Evolutionary conservation across 23 red algal genomes (phyloP).

Genomic region (Gracilaria gracilis): DNA sequence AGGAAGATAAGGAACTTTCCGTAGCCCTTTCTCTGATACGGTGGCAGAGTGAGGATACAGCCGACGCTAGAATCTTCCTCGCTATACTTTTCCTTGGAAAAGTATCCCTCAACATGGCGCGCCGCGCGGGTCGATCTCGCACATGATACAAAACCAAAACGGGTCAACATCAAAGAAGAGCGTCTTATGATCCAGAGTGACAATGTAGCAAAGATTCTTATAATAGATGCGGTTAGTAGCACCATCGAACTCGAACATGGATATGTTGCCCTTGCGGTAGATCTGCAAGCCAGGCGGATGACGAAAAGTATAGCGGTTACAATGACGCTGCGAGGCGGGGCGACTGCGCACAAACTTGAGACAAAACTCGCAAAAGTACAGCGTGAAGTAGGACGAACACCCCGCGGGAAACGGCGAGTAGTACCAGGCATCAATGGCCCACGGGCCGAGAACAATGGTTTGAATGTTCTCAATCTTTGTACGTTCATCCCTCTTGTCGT

Average conservation of each 20-base stretch:
- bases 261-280: slow-evolving; percentile 91
- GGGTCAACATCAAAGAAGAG: slow-evolving; percentile 99
- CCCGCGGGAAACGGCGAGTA: slow-evolving; percentile 95
- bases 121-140: slow-evolving; percentile 86
- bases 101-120: slow-evolving; percentile 97
- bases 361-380: slow-evolving; percentile 98
- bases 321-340: slow-evolving; percentile 75
- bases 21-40: slow-evolving; percentile 97
- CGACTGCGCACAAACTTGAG: slow-evolving; percentile 84
- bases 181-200: slow-evolving; percentile 99
- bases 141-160: slow-evolving; percentile 99
- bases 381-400: slow-evolving; percentile 69
- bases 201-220: slow-evolving; percentile 98
- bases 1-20: slow-evolving; percentile 99
- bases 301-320: slow-evolving; percentile 63
- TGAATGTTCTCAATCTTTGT: slow-evolving; percentile 97
- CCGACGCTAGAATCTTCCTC: slow-evolving; percentile 99
- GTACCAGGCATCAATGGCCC: slow-evolving; percentile 97
- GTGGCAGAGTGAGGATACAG: slow-evolving; percentile 96
- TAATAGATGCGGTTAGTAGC: slow-evolving; percentile 92
- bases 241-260: slow-evolving; percentile 96
- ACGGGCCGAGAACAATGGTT: slow-evolving; percentile 80
- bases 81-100: slow-evolving; percentile 97
- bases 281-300: slow-evolving; percentile 94
- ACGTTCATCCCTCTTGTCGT: slow-evolving; percentile 74